These are phyloP conservation scores for Trapa incisa DNA, from an alignment of 345 rosid species.

Conservation along the genomic window DNA sequence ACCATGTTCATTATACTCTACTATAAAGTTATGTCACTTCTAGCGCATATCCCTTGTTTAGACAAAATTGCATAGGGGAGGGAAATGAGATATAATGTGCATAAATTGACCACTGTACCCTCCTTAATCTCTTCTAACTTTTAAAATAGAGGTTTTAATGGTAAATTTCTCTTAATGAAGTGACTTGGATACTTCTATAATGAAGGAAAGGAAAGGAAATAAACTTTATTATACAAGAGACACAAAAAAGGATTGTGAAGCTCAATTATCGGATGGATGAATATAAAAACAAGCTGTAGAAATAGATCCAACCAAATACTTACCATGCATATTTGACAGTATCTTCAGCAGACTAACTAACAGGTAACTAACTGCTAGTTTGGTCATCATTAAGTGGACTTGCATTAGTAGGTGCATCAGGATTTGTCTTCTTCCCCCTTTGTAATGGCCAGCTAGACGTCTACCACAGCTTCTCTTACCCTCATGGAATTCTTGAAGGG, in stretches of 20 bases:
- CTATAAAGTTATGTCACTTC: too few relatives aligned
- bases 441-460: constrained; percentile 98
- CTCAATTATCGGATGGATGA: background rate
- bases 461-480: constrained; percentile 99
- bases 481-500: constrained; percentile 95
- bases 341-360: constrained; percentile 74
- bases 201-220: background rate
- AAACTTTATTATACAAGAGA: background rate
- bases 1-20: too few relatives aligned
- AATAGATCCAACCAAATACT: constrained; percentile 13
- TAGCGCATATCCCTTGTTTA: background rate
- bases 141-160: too few relatives aligned
- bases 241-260: background rate
- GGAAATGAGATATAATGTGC: too few relatives aligned
- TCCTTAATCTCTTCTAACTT: too few relatives aligned
- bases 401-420: constrained; percentile 43
- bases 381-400: constrained; percentile 58
- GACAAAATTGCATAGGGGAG: too few relatives aligned
- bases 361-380: constrained; percentile 65
- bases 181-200: background rate
- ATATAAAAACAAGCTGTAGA: background rate
- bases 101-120: too few relatives aligned
- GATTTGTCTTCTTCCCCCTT: constrained; percentile 92
- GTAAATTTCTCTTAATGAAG: background rate
- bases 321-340: constrained; percentile 87